Conservation (phyloP, 306 rosid species). For the Mimosa bimucronata region DNA sequence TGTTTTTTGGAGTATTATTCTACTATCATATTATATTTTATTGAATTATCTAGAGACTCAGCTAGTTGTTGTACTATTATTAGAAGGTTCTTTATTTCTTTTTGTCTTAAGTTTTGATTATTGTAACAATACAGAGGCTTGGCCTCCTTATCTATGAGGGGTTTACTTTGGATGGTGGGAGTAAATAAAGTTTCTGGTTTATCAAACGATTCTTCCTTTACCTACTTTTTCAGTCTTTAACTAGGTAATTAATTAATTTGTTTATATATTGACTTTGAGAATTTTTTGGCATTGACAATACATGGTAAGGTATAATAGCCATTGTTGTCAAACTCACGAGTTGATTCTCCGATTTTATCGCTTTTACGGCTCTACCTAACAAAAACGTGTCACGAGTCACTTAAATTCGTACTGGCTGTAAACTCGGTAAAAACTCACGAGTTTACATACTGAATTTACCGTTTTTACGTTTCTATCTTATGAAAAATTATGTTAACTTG, state of each 20-base stretch:
- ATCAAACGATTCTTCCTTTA: not conserved
- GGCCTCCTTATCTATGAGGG: constrained; percentile 37
- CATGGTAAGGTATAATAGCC: not conserved
- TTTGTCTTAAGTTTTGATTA: constrained; percentile 10
- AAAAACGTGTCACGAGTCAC: no score
- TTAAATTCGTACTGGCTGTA: no score
- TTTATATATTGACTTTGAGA: not conserved
- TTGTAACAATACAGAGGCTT: constrained; percentile 39
- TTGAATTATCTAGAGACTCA: constrained; percentile 44
- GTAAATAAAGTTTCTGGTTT: constrained; percentile 7
- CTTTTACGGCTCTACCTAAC: no score
- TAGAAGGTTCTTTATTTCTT: constrained; percentile 7
- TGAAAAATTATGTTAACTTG: no score
- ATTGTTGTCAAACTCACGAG: no score
- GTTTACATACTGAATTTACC: no score
- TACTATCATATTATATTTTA: constrained; percentile 27
- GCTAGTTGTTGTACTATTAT: constrained; percentile 27
- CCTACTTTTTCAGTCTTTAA: not conserved
- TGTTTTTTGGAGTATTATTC: constrained; percentile 47
- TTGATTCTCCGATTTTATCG: no score
- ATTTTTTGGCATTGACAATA: not conserved
- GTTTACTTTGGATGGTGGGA: constrained; percentile 6
- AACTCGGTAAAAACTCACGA: no score
- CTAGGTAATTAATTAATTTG: not conserved
- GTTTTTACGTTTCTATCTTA: no score